Evolutionary conservation across 2,329 filamentous ascomycete genomes (phyloP).

Genomic region (Clonostachys byssicola): DNA sequence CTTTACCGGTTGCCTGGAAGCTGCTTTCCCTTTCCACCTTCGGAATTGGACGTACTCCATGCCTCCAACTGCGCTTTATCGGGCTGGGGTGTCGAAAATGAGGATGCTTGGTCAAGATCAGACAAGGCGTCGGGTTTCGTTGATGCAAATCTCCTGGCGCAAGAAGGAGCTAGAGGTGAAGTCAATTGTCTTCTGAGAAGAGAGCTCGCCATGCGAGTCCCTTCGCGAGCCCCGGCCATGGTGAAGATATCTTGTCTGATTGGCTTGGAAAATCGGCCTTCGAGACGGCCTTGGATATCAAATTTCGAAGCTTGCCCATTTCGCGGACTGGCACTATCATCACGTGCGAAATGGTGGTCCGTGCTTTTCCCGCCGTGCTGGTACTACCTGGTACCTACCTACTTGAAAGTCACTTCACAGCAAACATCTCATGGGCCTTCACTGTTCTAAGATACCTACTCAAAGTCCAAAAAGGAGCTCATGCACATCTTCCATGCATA

Average conservation of each 20-base stretch:
- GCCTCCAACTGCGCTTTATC: slow-evolving; percentile 28
- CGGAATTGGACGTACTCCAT: slow-evolving; percentile 33
- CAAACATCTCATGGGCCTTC: too few species aligned
- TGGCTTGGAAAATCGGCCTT: neutral
- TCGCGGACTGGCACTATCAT: too few species aligned
- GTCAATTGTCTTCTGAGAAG: slow-evolving; percentile 19
- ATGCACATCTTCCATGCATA: too few species aligned
- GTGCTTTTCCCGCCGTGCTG: too few species aligned
- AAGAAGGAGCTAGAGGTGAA: slow-evolving; percentile 13
- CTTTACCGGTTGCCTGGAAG: slow-evolving; percentile 44
- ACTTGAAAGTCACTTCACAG: too few species aligned
- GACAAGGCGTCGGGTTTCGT: slow-evolving; percentile 33
- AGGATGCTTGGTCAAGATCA: slow-evolving; percentile 48
- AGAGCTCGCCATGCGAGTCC: slow-evolving; percentile 26
- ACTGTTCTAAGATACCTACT: too few species aligned
- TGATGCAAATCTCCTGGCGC: slow-evolving; percentile 38
- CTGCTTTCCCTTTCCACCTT: slow-evolving; percentile 23
- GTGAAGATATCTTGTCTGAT: slow-evolving; percentile 6
- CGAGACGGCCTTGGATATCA: neutral
- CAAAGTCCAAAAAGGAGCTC: too few species aligned
- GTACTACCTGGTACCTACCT: too few species aligned
- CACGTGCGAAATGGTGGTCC: too few species aligned
- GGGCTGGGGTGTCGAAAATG: slow-evolving; percentile 36
- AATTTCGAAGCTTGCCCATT: too few species aligned
- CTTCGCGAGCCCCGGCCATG: slow-evolving; percentile 37